phyloP scores from a whole-genome alignment of 1,139 yeast genomes.

The Lodderomyces margitis region DNA sequence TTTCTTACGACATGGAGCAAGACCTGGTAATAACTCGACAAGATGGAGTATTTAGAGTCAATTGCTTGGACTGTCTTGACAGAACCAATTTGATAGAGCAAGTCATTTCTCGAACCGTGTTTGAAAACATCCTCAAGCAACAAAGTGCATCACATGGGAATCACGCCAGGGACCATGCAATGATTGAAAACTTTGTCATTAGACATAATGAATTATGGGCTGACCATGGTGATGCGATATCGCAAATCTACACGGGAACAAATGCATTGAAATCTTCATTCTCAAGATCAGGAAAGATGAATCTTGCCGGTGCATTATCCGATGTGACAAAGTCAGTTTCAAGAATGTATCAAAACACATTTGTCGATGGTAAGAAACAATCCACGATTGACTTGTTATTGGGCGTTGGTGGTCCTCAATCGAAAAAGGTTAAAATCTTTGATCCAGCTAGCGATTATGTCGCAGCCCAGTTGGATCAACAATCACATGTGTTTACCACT shows the following conservation, averaged over 20 bases:
- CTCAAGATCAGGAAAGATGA: conserved; percentile 93
- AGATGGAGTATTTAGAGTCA: conserved; percentile 85
- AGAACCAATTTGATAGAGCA: conserved; percentile 93
- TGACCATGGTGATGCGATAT: conserved; percentile 95
- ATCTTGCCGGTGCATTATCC: conserved; percentile 90
- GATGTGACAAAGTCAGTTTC: conserved; percentile 96
- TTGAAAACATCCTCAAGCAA: conserved; percentile 64
- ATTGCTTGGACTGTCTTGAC: conserved; percentile 93
- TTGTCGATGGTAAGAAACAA: conserved; percentile 89
- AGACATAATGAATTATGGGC: conserved; percentile 92
- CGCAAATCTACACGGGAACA: conserved; percentile 96
- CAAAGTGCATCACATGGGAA: conserved; percentile 25
- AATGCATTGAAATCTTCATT: conserved; percentile 93
- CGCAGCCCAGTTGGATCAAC: conserved; percentile 51
- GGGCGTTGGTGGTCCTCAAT: conserved; percentile 73
- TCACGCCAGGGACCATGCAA: conserved; percentile 21
- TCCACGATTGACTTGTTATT: conserved; percentile 79
- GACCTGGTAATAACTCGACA: conserved; percentile 66
- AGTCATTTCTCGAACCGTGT: conserved; percentile 58
- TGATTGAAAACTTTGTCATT: conserved; percentile 48
- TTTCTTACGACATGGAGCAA: conserved; percentile 55
- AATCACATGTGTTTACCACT: conserved; percentile 59
- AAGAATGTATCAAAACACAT: conserved; percentile 92
- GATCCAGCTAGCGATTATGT: conserved; percentile 91
- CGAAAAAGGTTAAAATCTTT: conserved; percentile 66